Base-by-base conservation (phyloP, 768 basidiomycete species). In the Serendipita sp. region DNA sequence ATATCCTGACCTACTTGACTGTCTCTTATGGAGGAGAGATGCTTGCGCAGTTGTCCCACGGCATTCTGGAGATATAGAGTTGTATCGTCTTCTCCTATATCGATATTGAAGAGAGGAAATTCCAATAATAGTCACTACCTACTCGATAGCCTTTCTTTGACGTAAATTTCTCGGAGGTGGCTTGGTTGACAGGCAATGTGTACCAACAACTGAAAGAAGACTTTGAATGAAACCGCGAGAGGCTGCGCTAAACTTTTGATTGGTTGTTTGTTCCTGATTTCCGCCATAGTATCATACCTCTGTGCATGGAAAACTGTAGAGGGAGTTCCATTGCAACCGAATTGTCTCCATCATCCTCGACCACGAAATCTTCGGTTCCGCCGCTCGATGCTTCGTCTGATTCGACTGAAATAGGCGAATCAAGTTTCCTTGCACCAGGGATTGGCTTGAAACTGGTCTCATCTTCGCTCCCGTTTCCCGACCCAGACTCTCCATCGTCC, bases 181-280 rank as follows among this genome's bases (percentile, higher is more conserved):
- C 27, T n/a, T n/a, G 55, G 55, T 34, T 60, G 55, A 60, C 55
- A 60, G 8, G 55, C 55, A 60, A 60, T 36, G 36, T 60, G 55
- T 2, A 60, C 55, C 55, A 60, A 36, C n/a, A 60, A 36, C 36
- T 60, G 55, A 60, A 60, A 60, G 36, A 60, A 60, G 27, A 60
- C 33, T 31, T 60, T 60, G 55, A 60, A 60, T 11, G 55, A 60
- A 27, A n/a, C 29, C 4, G 29, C 18, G 18, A 60, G 55, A 11
- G 55, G 55, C 34, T 60, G 55, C 36, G 16, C 18, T 40, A 40
- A 1, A 40, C 13, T 40, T 40, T 13, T 13, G 40, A 13, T 40
- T 40, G 13, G 13, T 40, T 6, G 40, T 23, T 23, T 23, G 13
- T 40, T 40, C 40, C 5, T 40, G 5, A 13, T 6, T 40, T 6